Base-by-base conservation (phyloP, 768 basidiomycete species). In the Mycena leptocephala region DNA sequence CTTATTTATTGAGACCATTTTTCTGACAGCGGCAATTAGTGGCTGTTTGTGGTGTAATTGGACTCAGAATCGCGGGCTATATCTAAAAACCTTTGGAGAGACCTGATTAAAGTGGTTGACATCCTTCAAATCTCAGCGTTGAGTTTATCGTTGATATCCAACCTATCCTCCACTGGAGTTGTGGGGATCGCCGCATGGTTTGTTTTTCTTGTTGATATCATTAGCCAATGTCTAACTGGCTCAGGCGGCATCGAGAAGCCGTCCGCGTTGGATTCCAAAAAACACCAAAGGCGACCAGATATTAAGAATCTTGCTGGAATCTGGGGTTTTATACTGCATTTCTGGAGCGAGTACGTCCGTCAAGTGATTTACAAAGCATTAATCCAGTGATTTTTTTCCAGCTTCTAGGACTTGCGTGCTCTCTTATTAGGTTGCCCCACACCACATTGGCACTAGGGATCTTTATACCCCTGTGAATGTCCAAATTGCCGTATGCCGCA, bases 241-340 rank as follows among this genome's bases (percentile, higher is more conserved):
- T 37, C 61, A 74, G 72, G 72, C 72, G 46, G 22, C 76, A 77
- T 70, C 68, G 76, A 16, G 13, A 55, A 43, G 37, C 55, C 8
- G 59, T 77, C 26, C 59, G 68, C n/a, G 59, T 22, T 8, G n/a
- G n/a, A n/a, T 77, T 74, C 56, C 30, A 69, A 33, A 65, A 53
- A 24, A 33, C 61, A 74, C 68, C 8, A 22, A 70, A 22, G 72
- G 72, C 43, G 48, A 70, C 48, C 39, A 41, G 37, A 70, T 77
- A 28, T 61, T 77, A 30, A 26, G 46, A 0, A 55, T 77, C 13
- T 33, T 77, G 14, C 28, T 77, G 13, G 76, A 77, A 28, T 70
- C 67, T 18, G 76, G 76, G 2, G 22, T 74, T 6, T 33, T 77
- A 4, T 77, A 77, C 43, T 65, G 61, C 24, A n/a, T 73, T 3